Conservation (phyloP, 768 basidiomycete genomes). For the Rhizopogon roseolus region DNA sequence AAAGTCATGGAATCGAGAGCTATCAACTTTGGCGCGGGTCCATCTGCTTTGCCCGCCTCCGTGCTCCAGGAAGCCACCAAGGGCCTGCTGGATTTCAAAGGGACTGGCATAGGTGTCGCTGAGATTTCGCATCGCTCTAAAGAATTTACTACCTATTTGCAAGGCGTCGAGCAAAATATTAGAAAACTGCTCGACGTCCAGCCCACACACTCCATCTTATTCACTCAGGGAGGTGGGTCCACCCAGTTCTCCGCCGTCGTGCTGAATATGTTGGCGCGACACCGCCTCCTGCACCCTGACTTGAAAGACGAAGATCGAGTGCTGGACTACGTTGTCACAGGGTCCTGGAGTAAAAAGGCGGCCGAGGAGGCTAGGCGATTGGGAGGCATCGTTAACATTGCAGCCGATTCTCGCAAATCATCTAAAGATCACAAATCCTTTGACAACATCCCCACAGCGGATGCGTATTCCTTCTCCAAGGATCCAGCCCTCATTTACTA, state of each 20-base stretch:
- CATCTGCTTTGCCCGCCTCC: slow-evolving; percentile 83
- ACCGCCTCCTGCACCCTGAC: slow-evolving; percentile 70
- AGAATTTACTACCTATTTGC: slow-evolving; percentile 73
- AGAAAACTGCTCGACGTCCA: slow-evolving; percentile 80
- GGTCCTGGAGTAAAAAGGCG: slow-evolving; percentile 89
- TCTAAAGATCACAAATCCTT: slow-evolving; percentile 67
- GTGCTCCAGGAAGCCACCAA: slow-evolving; percentile 80
- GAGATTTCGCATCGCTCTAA: slow-evolving; percentile 95
- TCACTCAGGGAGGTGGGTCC: slow-evolving; percentile 93
- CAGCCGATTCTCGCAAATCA: slow-evolving; percentile 59
- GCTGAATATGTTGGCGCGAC: slow-evolving; percentile 84
- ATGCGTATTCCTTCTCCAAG: slow-evolving; percentile 70
- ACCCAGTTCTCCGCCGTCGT: slow-evolving; percentile 90
- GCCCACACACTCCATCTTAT: slow-evolving; percentile 77
- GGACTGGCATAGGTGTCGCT: slow-evolving; percentile 91
- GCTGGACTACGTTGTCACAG: slow-evolving; percentile 90
- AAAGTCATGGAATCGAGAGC: slow-evolving; percentile 37
- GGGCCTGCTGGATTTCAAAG: slow-evolving; percentile 86
- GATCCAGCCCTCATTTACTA: slow-evolving; percentile 92
- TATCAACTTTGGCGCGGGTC: slow-evolving; percentile 93
- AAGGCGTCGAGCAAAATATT: slow-evolving; percentile 57
- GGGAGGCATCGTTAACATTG: slow-evolving; percentile 57
- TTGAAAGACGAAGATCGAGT: slow-evolving; percentile 46
- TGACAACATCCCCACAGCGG: slow-evolving; percentile 73
- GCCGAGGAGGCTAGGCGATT: slow-evolving; percentile 77